Percentiles rank a stretch among this genome's conserved stretches.
Evolutionary conservation across 2,329 filamentous ascomycete genomes (phyloP).

Genomic region (Curvularia eragrostidis): DNA sequence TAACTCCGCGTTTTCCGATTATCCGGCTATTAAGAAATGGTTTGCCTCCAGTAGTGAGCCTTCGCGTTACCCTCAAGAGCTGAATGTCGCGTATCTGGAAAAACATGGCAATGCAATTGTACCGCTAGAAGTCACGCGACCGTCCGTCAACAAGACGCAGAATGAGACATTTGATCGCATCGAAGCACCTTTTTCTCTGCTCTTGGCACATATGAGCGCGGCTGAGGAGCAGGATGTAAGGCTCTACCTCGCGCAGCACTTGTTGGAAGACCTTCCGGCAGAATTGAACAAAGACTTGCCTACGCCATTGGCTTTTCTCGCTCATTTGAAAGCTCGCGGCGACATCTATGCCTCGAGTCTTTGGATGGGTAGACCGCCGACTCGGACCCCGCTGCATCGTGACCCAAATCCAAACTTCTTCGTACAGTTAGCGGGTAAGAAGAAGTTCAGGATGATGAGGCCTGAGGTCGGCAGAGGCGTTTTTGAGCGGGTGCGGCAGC

Average conservation of each 20-base stretch:
- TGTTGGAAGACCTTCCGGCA: conserved; percentile 71
- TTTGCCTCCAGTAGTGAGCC: conserved; percentile 21
- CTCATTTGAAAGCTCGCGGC: conserved; percentile 66
- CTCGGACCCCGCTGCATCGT: conserved; percentile 86
- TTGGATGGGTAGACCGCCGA: conserved; percentile 87
- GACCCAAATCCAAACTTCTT: conserved; percentile 96
- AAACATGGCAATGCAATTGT: conserved; percentile 59
- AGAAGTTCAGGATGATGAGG: conserved; percentile 73
- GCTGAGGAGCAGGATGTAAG: conserved; percentile 40
- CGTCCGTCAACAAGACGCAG: conserved; percentile 6
- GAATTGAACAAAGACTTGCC: conserved; percentile 70
- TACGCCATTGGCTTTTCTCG: conserved; percentile 66
- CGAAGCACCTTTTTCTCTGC: conserved; percentile 67
- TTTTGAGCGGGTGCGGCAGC: conserved; percentile 60
- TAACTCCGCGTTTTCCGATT: conserved; percentile 24
- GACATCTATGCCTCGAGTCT: conserved; percentile 88
- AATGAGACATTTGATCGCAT: conserved; percentile 63
- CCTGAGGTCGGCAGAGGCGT: conserved; percentile 69
- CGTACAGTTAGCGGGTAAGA: conserved; percentile 77
- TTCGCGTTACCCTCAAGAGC: conserved; percentile 16
- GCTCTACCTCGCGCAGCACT: conserved; percentile 88
- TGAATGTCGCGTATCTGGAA: conserved; percentile 36
- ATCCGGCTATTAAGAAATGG: conserved; percentile 45
- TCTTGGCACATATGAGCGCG: conserved; percentile 62
- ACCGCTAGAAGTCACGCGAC: conserved; percentile 64